Evolutionary conservation across 495 filamentous ascomycete genomes (phyloP).

Genomic region (Lindgomyces ingoldianus): DNA sequence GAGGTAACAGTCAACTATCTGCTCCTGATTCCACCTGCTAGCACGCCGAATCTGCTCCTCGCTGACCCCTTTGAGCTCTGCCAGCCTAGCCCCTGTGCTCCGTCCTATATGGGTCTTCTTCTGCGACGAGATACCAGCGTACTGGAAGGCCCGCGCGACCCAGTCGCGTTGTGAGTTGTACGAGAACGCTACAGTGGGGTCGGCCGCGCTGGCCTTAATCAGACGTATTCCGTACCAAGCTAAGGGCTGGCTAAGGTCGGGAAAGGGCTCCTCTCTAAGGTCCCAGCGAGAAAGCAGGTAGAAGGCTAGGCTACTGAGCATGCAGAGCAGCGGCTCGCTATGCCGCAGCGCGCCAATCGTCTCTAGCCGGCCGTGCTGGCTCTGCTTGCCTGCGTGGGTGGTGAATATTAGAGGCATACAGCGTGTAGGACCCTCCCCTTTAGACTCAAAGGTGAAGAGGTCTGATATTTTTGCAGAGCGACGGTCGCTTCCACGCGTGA

Average conservation of each 20-base stretch:
- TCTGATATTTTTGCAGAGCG: constrained; percentile 21
- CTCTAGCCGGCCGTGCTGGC: constrained; percentile 2
- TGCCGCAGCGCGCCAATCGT: constrained; percentile 11
- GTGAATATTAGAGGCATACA: too few relatives aligned
- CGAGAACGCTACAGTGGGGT: not conserved
- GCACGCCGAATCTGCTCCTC: constrained; percentile 15
- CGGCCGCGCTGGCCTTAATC: not conserved
- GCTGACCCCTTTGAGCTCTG: constrained; percentile 20
- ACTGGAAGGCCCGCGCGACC: constrained; percentile 4
- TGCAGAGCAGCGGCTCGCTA: constrained; percentile 13
- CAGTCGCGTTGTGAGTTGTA: constrained; percentile 10
- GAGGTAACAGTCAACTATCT: too few relatives aligned
- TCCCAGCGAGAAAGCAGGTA: too few relatives aligned
- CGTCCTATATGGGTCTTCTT: constrained; percentile 12
- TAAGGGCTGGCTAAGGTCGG: too few relatives aligned
- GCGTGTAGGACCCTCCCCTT: too few relatives aligned
- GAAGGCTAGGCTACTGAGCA: constrained; percentile 21
- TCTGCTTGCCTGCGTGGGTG: too few relatives aligned
- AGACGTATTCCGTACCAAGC: too few relatives aligned
- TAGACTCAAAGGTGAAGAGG: constrained; percentile 22
- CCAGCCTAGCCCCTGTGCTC: constrained; percentile 2
- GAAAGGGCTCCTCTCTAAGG: too few relatives aligned
- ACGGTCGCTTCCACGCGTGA: too few relatives aligned
- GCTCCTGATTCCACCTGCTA: too few relatives aligned
- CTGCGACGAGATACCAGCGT: constrained; percentile 8